Percentiles rank a stretch among this genome's conserved stretches.
Evolutionary conservation across 2,329 filamentous ascomycete genomes (phyloP).

Genomic region (Phyllosticta capitalensis): DNA sequence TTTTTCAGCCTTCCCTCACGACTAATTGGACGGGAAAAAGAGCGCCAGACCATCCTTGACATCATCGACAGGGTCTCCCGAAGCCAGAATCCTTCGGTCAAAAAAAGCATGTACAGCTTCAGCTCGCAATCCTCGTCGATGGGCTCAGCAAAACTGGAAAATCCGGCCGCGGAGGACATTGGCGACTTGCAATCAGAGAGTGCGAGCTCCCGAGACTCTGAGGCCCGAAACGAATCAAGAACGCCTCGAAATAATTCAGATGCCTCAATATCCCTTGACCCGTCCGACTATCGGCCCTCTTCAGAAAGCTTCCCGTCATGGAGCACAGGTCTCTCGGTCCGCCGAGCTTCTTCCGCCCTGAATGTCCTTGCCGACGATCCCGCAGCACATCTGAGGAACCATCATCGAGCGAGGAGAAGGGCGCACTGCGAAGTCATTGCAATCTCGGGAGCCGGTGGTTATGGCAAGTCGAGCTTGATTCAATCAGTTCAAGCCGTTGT

Average conservation of each 20-base stretch:
- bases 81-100: slow-evolving; percentile 41
- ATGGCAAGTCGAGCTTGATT: slow-evolving; percentile 52
- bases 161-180: slow-evolving; percentile 34
- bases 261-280: slow-evolving; percentile 3
- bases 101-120: slow-evolving; percentile 37
- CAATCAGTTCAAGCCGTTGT: slow-evolving; percentile 49
- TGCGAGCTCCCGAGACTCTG: slow-evolving; percentile 47
- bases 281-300: slow-evolving; percentile 5
- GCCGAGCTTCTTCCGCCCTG: slow-evolving; percentile 6
- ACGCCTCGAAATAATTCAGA: slow-evolving; percentile 11
- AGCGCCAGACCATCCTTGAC: slow-evolving; percentile 57
- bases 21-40: slow-evolving; percentile 70
- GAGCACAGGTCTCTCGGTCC: not conserved
- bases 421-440: slow-evolving; percentile 52
- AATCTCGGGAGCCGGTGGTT: slow-evolving; percentile 47
- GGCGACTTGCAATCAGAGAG: slow-evolving; percentile 32
- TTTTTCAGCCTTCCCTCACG: slow-evolving; percentile 78
- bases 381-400: not conserved
- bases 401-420: slow-evolving; percentile 14
- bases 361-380: not conserved
- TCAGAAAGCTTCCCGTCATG: slow-evolving; percentile 5
- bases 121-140: slow-evolving; percentile 38
- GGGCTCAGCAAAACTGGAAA: slow-evolving; percentile 11
- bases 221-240: slow-evolving; percentile 12
- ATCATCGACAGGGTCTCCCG: slow-evolving; percentile 68